Base-by-base conservation (phyloP, 768 basidiomycete species). In the Lentinula detonsa region DNA sequence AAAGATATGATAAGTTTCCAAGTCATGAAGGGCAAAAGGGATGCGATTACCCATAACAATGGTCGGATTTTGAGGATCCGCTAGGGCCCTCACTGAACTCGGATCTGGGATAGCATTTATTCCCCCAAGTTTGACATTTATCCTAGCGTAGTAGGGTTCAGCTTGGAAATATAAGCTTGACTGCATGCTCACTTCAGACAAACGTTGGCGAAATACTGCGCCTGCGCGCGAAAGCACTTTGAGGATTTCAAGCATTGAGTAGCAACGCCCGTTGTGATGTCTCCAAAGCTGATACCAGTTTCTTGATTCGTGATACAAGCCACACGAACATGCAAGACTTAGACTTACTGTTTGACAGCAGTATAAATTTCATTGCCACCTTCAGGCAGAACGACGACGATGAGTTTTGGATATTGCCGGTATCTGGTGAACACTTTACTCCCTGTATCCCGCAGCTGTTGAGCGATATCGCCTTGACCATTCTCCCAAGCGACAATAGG, bases 121-220 rank as follows among this genome's bases (percentile, higher is more conserved):
- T 1, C 91, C 91, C 13, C 91, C 91, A 0, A 93, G 77, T 70
- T 93, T 93, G 18, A 91, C 91, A 62, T 93, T 93, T 65, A 93
- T 79, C 70, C 90, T 93, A 62, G 15, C 35, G 4, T n/a, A 34
- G 48, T 9, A 48, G 16, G 11, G 49, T 21, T 34, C 60, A 61
- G 28, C 21, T 60, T 62, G 37, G 53, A 34, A 45, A 54, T 34
- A 61, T 54, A 31, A 33, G 28, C 8, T 42, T 48, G 43, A 62
- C 15, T 10, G 46, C 42, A 45, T 15, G 21, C 85, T 65, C 59
- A 90, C 90, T 93, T 93, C 35, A 93, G 71, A 65, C 83, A 85
- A 5, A 92, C 87, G 62, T 93, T 93, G 0, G 91, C 91, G 62
- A 79, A 93, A 65, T 92, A 93, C 64, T 93, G 91, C 0, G 82